Evolutionary conservation across 345 rosid species (phyloP), one percentile per base, ranked within the genome.

Genomic region (Pugionium cornutum): DNA sequence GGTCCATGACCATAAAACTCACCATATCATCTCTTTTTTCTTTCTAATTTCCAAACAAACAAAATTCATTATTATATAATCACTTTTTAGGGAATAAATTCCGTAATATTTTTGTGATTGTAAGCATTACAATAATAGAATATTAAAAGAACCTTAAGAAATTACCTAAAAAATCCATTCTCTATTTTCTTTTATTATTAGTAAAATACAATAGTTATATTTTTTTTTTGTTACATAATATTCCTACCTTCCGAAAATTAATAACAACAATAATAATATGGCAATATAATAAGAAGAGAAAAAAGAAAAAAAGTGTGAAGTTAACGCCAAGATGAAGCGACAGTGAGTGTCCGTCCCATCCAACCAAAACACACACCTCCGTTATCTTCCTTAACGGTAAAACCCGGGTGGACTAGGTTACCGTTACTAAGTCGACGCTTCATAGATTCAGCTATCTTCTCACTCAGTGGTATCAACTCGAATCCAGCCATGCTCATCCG

Each of bases 281-380:
- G 31, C 71, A 75, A 73, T 60, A 58, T 44, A 66, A 66, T n/a
- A 59, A 18, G 30, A 41, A 60, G 9, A 26, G 36, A 53, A 2
- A 2, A 25, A 28, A 6, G 4, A 63, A 28, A 47, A 3, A 11
- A 49, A 37, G 64, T 54, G 80, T 80, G 73, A 75, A 61, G 66
- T 79, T 85, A 94, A 79, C 91, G 89, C 99, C 97, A 90, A 75
- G 99, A 91, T 64, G 97, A 94, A 6, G 96, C 95, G 77, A 90
- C 92, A 68, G 92, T 83, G 80, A 90, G 96, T 30, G 84, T 78
- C 75, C 88, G 90, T 44, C 92, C 85, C 82, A 63, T 81, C 99
- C 97, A 94, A 56, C 97, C 97, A 45, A 90, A 94, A 42, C 83
- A 72, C 29, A 90, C 87, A 62, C 87, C 97, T 50, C 96, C 97